Conservation (phyloP, 352 stramenopile genomes). For the Phytophthora crassamura region DNA sequence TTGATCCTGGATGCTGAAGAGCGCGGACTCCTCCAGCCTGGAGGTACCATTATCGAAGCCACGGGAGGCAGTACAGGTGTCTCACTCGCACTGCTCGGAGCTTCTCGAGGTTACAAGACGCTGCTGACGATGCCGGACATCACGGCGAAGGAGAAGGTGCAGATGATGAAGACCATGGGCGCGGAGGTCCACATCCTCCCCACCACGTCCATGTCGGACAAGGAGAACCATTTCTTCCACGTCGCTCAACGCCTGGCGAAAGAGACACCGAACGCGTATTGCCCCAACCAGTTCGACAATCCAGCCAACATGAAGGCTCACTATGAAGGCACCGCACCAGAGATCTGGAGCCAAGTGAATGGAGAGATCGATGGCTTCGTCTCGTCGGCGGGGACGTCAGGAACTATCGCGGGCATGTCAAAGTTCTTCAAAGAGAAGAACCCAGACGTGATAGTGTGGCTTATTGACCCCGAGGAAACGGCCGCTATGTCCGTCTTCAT, state of each 20-base stretch:
- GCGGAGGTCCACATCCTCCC: slow-evolving; percentile 70
- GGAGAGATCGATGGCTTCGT: slow-evolving; percentile 94
- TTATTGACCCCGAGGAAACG: slow-evolving; percentile 82
- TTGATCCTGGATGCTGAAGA: slow-evolving; percentile 94
- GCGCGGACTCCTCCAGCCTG: slow-evolving; percentile 78
- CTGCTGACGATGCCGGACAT: slow-evolving; percentile 80
- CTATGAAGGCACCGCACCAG: slow-evolving; percentile 81
- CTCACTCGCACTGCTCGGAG: slow-evolving; percentile 89
- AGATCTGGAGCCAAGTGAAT: slow-evolving; percentile 90
- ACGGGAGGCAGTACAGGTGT: slow-evolving; percentile 94
- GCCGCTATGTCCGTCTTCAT: slow-evolving; percentile 89
- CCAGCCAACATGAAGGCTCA: slow-evolving; percentile 76
- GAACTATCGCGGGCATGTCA: slow-evolving; percentile 92
- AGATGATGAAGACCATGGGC: slow-evolving; percentile 83
- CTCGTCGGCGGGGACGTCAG: slow-evolving; percentile 90
- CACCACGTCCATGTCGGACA: slow-evolving; percentile 68
- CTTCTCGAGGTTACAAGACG: slow-evolving; percentile 85
- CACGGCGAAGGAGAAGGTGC: slow-evolving; percentile 77
- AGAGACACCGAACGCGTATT: slow-evolving; percentile 45
- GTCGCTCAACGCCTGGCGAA: slow-evolving; percentile 60
- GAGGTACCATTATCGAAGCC: slow-evolving; percentile 75
- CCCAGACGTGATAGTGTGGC: slow-evolving; percentile 57
- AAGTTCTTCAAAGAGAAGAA: slow-evolving; percentile 94
- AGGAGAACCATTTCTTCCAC: slow-evolving; percentile 81
- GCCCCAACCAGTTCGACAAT: slow-evolving; percentile 85